These are phyloP conservation scores for Cladosporium sp. DNA, from an alignment of 2,329 filamentous ascomycete species.

Conservation along the genomic window DNA sequence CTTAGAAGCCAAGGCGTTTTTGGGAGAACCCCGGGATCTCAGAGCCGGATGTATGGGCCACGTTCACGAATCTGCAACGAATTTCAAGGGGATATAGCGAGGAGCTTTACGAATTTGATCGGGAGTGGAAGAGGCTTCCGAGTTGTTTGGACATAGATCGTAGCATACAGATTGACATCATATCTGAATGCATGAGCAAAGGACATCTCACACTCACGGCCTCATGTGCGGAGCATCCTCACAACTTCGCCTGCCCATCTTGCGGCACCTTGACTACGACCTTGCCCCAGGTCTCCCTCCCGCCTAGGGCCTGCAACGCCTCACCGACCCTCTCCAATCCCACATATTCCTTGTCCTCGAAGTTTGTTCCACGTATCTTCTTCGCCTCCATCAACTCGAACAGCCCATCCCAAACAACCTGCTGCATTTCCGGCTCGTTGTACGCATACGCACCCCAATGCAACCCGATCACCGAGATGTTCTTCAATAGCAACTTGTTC, in stretches of 20 bases:
- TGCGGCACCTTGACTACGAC: conserved; percentile 83
- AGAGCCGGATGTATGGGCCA: no score
- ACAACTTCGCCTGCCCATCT: conserved; percentile 19
- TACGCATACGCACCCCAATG: conserved; percentile 84
- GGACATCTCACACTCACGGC: no score
- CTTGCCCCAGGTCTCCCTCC: conserved; percentile 88
- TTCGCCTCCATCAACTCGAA: conserved; percentile 69
- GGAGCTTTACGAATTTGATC: no score
- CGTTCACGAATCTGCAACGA: no score
- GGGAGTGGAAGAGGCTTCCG: no score
- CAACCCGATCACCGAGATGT: conserved; percentile 80
- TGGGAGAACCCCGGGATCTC: no score
- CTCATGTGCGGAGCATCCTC: not conserved
- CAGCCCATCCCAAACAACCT: conserved; percentile 74
- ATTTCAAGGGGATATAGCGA: no score
- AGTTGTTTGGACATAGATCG: no score
- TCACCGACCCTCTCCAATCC: conserved; percentile 73
- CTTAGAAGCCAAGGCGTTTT: no score
- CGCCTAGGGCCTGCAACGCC: conserved; percentile 70
- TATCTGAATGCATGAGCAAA: no score
- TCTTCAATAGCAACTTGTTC: conserved; percentile 90
- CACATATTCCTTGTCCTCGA: conserved; percentile 72
- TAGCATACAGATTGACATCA: no score
- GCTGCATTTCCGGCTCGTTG: conserved; percentile 64
- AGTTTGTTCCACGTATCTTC: conserved; percentile 77